phyloP scores from a whole-genome alignment of 176 grass and related monocot genomes.

The Phoenix roebelenii region DNA sequence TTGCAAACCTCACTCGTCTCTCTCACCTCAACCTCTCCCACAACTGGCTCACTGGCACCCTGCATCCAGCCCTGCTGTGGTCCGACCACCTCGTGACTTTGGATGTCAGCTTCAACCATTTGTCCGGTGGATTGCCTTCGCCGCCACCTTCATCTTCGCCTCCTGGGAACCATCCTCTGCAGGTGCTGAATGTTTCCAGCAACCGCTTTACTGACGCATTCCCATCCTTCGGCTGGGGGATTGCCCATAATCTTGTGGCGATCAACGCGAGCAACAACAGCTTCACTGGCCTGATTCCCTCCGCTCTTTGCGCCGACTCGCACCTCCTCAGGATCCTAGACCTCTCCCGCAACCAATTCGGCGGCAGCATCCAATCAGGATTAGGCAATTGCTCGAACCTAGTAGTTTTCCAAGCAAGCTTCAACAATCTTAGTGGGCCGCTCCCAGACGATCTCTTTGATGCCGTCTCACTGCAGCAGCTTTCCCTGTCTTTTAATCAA shows the following conservation, averaged over 20 bases:
- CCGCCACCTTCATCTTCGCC: not conserved
- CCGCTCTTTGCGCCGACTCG: constrained; percentile 29
- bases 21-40: constrained; percentile 43
- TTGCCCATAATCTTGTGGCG: constrained; percentile 39
- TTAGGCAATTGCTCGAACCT: constrained; percentile 52
- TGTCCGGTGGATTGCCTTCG: constrained; percentile 21
- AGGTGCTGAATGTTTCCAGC: constrained; percentile 73
- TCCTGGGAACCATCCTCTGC: constrained; percentile 18
- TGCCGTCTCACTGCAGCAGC: constrained; percentile 36
- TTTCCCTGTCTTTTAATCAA: constrained; percentile 39
- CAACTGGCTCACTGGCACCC: constrained; percentile 30
- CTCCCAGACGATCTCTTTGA: constrained; percentile 45
- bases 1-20: constrained; percentile 43
- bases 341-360: constrained; percentile 44
- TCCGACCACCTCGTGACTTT: constrained; percentile 34
- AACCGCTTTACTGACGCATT: constrained; percentile 45
- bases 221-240: constrained; percentile 23
- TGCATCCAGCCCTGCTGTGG: constrained; percentile 36
- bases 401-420: constrained; percentile 40
- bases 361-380: constrained; percentile 34
- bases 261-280: constrained; percentile 76
- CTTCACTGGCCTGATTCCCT: constrained; percentile 49
- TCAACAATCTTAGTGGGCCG: constrained; percentile 38
- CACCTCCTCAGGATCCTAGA: constrained; percentile 37
- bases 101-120: constrained; percentile 37